Evolutionary conservation across 2,329 filamentous ascomycete species (phyloP).

Genomic region (Fusarium metavorans): DNA sequence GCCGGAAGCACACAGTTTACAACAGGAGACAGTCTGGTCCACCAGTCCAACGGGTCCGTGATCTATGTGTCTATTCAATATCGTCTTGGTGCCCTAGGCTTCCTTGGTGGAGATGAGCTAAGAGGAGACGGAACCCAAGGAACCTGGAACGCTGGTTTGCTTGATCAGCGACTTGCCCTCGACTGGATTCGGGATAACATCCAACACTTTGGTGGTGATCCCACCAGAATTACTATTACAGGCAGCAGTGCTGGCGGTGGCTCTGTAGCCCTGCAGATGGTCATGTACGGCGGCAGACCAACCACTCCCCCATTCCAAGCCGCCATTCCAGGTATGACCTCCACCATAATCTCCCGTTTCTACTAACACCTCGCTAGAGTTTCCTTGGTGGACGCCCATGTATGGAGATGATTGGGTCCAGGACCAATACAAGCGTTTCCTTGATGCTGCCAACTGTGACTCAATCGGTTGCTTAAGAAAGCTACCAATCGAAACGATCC

Average conservation of each 20-base stretch:
- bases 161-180: conserved; percentile 9
- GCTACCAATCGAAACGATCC: neutral
- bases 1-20: neutral
- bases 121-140: neutral
- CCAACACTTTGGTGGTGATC: conserved; percentile 11
- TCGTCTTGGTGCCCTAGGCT: conserved; percentile 3
- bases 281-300: neutral
- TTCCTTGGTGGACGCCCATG: conserved; percentile 12
- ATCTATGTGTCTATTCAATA: conserved; percentile 10
- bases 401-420: conserved; percentile 1
- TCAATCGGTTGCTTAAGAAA: conserved; percentile 1
- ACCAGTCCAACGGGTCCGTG: neutral
- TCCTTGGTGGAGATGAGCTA: neutral
- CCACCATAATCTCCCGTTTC: no score
- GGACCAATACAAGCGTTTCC: neutral
- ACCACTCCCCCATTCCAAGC: conserved; percentile 8
- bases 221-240: neutral
- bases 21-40: conserved; percentile 3
- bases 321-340: conserved; percentile 8
- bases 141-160: conserved; percentile 4
- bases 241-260: conserved; percentile 4
- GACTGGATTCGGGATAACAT: conserved; percentile 17
- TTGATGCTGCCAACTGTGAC: neutral
- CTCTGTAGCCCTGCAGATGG: conserved; percentile 11
- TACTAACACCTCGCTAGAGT: neutral